Evolutionary conservation across 2,329 filamentous ascomycete genomes (phyloP), one percentile per base, ranked within the genome.

Genomic region (Aspergillaceae sp.): DNA sequence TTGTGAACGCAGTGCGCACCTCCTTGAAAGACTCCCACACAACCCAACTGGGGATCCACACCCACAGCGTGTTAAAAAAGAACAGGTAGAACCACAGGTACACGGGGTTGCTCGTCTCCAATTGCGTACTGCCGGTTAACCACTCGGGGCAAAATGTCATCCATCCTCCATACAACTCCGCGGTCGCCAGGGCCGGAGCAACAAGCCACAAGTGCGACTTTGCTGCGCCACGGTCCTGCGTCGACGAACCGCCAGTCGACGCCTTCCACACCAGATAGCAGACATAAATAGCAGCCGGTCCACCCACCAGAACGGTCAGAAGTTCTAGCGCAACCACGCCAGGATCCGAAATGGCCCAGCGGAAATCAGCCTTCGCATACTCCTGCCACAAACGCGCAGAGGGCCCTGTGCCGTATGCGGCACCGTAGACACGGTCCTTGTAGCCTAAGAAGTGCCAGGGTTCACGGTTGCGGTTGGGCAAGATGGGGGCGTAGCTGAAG

Each of bases 71-170:
- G 56, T 84, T 84, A 66, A 83, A 83, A 62, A 82, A 82, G 48
- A 76, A 63, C 51, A 84, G 62, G 55, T 83, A 83, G 7, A 83
- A 63, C 77, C 79, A 82, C 59, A 78, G 59, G 56, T 80, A 83
- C 62, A 83, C 78, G 52, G 74, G 77, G 51, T 82, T 79, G 29
- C 70, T 71, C 0, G 75, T 79, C 50, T 79, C 75, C 46, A 84
- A 64, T 55, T 78, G 77, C 10, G 74, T 66, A 41, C 69, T 77
- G 0, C 77, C 79, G 2, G 71, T 77, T 53, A 84, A 60, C 80
- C 79, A 83, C 59, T 84, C 80, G 32, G 80, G 80, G 36, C 74
- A 75, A 61, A 83, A 83, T 0, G 80, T 83, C 78, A 83, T 82
- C 59, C 76, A 82, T 1, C 67, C 70, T 4, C 80, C 80, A 64